phyloP scores from a whole-genome alignment of 176 grass and related monocot genomes.

The Lolium multiflorum region DNA sequence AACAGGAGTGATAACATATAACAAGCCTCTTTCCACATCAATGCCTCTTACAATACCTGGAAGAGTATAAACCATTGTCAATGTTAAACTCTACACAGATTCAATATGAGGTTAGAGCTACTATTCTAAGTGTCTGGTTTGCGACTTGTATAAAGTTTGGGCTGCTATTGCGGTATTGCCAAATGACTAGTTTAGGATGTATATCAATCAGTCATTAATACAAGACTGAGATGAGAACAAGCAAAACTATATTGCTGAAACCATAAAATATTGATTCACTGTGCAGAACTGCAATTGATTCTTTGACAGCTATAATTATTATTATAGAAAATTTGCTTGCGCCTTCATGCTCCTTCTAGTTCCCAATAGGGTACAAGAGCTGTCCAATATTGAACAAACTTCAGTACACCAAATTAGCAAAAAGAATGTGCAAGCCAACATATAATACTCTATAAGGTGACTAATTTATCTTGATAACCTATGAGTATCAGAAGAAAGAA shows the following conservation, averaged over 20 bases:
- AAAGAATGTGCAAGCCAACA: neutral
- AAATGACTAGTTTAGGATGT: neutral
- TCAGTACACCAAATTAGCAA: neutral
- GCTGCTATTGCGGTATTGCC: neutral
- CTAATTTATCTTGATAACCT: neutral
- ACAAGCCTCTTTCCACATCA: slow-evolving; percentile 60
- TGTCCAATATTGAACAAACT: too few relatives aligned
- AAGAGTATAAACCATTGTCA: neutral
- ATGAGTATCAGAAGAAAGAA: neutral
- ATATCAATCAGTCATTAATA: neutral
- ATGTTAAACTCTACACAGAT: neutral
- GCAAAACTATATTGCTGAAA: neutral
- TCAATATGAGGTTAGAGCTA: neutral
- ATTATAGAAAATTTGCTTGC: neutral
- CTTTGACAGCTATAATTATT: neutral
- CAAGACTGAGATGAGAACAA: neutral
- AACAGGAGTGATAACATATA: slow-evolving; percentile 89
- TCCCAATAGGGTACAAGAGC: too few relatives aligned
- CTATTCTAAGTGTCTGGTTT: neutral
- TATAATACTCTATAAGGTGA: neutral
- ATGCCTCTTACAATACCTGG: slow-evolving; percentile 90
- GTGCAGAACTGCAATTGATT: neutral
- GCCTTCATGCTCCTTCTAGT: neutral
- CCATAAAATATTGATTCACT: neutral
- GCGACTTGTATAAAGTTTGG: neutral